A percentile compares a stretch with the other conserved stretches of the same genome.
These are phyloP conservation scores for Boletus insuetus DNA, from an alignment of 768 basidiomycete genomes.

Conservation along the genomic window DNA sequence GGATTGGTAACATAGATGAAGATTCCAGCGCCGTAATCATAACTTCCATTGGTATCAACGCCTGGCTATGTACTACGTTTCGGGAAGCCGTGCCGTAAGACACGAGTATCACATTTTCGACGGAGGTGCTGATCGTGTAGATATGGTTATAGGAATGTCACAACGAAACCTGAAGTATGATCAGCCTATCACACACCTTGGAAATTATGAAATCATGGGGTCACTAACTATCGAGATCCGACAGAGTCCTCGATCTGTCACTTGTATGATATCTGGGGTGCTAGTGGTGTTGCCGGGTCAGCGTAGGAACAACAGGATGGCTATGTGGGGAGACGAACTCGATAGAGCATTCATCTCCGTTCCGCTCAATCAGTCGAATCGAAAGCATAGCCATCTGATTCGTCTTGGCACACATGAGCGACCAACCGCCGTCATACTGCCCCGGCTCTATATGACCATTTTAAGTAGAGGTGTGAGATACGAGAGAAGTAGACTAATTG, in stretches of 20 bases:
- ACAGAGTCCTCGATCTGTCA: not conserved
- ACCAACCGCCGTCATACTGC: constrained; percentile 1
- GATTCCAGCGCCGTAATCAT: not conserved
- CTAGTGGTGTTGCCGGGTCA: not conserved
- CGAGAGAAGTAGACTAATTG: not conserved
- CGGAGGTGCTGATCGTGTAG: not conserved
- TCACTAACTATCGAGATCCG: not conserved
- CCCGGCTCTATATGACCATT: not conserved
- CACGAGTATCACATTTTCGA: not conserved
- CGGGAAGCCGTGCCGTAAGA: constrained; percentile 3
- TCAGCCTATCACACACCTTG: not conserved
- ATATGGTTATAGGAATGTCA: not conserved
- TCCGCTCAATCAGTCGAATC: not conserved
- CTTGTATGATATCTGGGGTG: not conserved
- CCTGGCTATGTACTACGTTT: not conserved
- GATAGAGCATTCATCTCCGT: constrained; percentile 1
- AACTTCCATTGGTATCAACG: constrained; percentile 14
- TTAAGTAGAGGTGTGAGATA: not conserved
- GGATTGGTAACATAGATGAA: too few relatives aligned
- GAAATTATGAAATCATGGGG: not conserved
- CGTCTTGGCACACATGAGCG: not conserved
- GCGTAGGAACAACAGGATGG: not conserved
- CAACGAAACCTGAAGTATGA: not conserved
- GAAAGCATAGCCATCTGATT: not conserved
- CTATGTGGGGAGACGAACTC: not conserved